Evolutionary conservation across 139 green algal genomes (phyloP), one percentile per base, ranked within the genome.

Genomic region (Chlorella sp.): DNA sequence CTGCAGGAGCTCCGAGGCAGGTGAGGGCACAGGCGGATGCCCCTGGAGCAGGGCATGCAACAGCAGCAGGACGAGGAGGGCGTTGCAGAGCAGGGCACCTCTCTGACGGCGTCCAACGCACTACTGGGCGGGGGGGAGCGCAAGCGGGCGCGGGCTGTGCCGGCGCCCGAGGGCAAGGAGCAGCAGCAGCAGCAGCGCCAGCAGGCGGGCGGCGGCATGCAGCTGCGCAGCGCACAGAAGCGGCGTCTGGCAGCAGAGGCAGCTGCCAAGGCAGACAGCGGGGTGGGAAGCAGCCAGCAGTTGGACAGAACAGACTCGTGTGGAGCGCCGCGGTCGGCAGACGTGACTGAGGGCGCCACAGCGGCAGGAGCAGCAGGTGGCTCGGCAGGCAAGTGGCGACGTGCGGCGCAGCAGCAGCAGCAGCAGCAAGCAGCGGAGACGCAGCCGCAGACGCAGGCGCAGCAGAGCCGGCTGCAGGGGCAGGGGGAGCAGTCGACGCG

Each of bases 141-240:
- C 83, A 37, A 19, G 60, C 28, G 7, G 12, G 28, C 40, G 40
- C 40, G 12, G 79, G 30, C 53, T 15, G 36, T 22, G 61, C 34
- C 77, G 30, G 77, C 36, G 77, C 21, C 21, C 68, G 11, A 32
- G 28, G n/a, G 68, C 7, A 30, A 76, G 32, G 24, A 48, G 32
- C 80, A 85, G 32, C 42, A 76, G 32, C 42, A 76, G 24, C 83
- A 78, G 83, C 83, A 76, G 60, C 3, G 19, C 53, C 83, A 34
- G 36, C 30, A 39, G 60, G 26, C 53, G 3, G 83, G 61, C 60
- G 57, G 53, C 37, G n/a, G 34, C 64, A 88, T 88, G 83, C 83
- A 88, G 57, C 83, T 88, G 66, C 83, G 83, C 24, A 88, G 83
- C 83, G 83, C 83, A 0, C 83, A 88, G 83, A 88, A 88, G 83